phyloP scores from a whole-genome alignment of 2,329 filamentous ascomycete genomes.

The Hirsutella minnesotensis region DNA sequence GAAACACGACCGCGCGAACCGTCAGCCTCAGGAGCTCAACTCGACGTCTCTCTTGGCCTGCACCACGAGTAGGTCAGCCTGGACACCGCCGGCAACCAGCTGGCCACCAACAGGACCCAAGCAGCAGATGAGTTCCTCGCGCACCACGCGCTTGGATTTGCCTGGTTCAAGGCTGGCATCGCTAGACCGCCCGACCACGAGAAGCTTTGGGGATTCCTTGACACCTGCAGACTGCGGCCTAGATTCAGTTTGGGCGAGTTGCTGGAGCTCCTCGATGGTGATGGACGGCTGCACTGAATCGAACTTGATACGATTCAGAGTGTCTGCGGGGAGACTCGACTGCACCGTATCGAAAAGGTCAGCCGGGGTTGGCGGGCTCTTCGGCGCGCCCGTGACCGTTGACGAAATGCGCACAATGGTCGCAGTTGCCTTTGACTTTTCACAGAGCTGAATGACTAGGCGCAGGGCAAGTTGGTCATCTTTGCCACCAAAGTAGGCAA shows the following conservation, averaged over 20 bases:
- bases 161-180: constrained; percentile 9
- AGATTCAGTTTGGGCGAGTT: constrained; percentile 7
- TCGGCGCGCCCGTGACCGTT: not conserved
- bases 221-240: not conserved
- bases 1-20: no score
- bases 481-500: constrained; percentile 73
- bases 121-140: constrained; percentile 10
- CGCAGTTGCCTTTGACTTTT: constrained; percentile 66
- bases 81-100: constrained; percentile 11
- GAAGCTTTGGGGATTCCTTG: constrained; percentile 7
- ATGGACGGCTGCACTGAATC: constrained; percentile 6
- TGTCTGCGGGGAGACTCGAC: constrained; percentile 4
- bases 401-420: constrained; percentile 45
- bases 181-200: constrained; percentile 12
- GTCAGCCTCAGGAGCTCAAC: not conserved
- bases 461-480: constrained; percentile 74
- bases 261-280: constrained; percentile 12
- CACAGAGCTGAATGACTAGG: constrained; percentile 73
- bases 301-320: constrained; percentile 10
- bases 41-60: constrained; percentile 15
- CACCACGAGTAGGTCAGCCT: constrained; percentile 14
- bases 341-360: constrained; percentile 6
- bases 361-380: not conserved
- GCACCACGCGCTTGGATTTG: constrained; percentile 7
- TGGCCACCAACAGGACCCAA: constrained; percentile 11